Conservation (phyloP, 805 yeast species). For the Maudiozyma pseudohumilis region DNA sequence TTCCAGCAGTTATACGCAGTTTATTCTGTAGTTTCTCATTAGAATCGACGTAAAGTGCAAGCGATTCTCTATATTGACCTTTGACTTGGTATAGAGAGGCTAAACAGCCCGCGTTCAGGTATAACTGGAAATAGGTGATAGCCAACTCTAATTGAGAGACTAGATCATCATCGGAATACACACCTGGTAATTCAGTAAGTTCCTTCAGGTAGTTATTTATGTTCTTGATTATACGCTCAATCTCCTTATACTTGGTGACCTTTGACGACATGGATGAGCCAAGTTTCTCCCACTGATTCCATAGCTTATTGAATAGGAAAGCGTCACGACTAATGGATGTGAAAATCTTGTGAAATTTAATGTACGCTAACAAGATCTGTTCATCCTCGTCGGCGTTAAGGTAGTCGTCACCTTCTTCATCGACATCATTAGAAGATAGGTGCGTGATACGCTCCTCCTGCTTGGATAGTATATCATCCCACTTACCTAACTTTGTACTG, state of each 20-base stretch:
- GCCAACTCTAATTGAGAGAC: constrained; percentile 25
- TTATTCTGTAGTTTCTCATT: constrained; percentile 13
- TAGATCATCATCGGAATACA: constrained; percentile 71
- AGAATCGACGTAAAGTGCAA: constrained; percentile 24
- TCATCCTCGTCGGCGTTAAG: constrained; percentile 52
- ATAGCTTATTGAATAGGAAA: constrained; percentile 34
- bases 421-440: constrained; percentile 26
- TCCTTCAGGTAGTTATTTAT: constrained; percentile 46
- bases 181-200: constrained; percentile 81
- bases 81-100: constrained; percentile 22
- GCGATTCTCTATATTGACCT: constrained; percentile 22
- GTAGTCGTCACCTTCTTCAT: constrained; percentile 37
- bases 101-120: constrained; percentile 20
- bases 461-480: constrained; percentile 59
- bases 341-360: constrained; percentile 56
- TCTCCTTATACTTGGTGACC: constrained; percentile 26
- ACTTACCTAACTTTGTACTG: constrained; percentile 48
- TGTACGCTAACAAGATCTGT: constrained; percentile 66
- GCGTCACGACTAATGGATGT: constrained; percentile 67
- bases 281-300: constrained; percentile 19
- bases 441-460: constrained; percentile 45
- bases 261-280: constrained; percentile 18
- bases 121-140: constrained; percentile 15
- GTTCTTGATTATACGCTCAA: constrained; percentile 30
- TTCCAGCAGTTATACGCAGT: constrained; percentile 4